A percentile compares a stretch with the other conserved stretches of the same genome.
These are phyloP conservation scores for Lepidium africanum DNA, from an alignment of 345 rosid genomes.

Conservation along the genomic window DNA sequence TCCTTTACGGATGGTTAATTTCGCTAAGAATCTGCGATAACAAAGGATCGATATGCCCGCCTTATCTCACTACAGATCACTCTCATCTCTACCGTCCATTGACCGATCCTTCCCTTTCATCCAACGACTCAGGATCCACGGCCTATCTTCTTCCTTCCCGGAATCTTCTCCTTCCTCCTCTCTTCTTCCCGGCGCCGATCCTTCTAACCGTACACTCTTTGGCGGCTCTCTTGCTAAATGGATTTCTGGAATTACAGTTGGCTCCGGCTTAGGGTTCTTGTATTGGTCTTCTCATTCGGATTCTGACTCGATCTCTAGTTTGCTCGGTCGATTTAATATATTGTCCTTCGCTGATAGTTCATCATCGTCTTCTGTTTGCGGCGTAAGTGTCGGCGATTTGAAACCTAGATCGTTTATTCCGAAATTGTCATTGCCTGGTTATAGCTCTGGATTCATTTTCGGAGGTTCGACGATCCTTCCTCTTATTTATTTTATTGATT, in stretches of 20 bases:
- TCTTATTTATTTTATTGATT: background rate
- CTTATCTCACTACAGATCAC: constrained; percentile 29
- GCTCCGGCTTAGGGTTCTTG: constrained; percentile 56
- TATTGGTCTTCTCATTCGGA: constrained; percentile 37
- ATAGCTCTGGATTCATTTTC: constrained; percentile 48
- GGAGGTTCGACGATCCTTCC: constrained; percentile 37
- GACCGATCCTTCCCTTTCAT: constrained; percentile 19
- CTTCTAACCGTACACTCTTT: background rate
- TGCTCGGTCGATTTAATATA: constrained; percentile 24
- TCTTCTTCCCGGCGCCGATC: constrained; percentile 6
- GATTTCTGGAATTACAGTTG: constrained; percentile 44
- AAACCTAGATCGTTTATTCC: constrained; percentile 26
- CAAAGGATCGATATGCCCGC: constrained; percentile 28
- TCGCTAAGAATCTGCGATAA: background rate
- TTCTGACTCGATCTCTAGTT: constrained; percentile 26
- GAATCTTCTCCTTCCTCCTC: constrained; percentile 29
- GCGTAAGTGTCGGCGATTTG: constrained; percentile 24
- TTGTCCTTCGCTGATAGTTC: constrained; percentile 47
- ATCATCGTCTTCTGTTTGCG: constrained; percentile 19
- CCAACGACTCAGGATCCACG: constrained; percentile 44
- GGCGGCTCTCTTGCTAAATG: constrained; percentile 32
- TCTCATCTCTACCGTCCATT: constrained; percentile 39
- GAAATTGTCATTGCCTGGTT: constrained; percentile 59
- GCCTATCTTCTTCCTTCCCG: constrained; percentile 30
- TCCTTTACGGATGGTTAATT: background rate